Conservation (phyloP, 768 basidiomycete species). For the Tricholoma terreum region DNA sequence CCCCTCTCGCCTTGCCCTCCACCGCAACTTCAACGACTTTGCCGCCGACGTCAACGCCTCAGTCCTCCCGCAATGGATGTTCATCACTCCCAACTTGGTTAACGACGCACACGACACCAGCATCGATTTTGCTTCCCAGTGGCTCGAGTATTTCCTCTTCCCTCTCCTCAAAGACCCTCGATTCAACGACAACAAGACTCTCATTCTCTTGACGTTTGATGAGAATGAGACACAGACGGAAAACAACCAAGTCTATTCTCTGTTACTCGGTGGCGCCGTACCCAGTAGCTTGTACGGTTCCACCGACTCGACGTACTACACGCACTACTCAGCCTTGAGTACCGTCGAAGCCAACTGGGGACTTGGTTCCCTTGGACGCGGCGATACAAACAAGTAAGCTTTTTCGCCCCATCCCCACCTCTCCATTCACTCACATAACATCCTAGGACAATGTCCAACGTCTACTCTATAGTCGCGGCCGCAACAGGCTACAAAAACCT, state of each 20-base stretch:
- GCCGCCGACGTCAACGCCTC: conserved; percentile 49
- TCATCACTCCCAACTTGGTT: conserved; percentile 60
- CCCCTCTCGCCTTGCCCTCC: conserved; percentile 36
- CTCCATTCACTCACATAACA: background rate
- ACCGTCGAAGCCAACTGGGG: conserved; percentile 62
- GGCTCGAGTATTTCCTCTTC: conserved; percentile 48
- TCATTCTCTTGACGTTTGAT: conserved; percentile 63
- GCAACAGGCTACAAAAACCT: background rate
- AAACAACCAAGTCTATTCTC: conserved; percentile 46
- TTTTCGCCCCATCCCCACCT: background rate
- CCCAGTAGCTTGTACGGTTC: conserved; percentile 41
- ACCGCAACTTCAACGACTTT: conserved; percentile 64
- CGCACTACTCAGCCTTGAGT: conserved; percentile 56
- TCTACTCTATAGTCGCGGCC: background rate
- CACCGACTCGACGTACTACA: conserved; percentile 53
- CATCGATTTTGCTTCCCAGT: conserved; percentile 43
- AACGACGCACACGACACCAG: conserved; percentile 63
- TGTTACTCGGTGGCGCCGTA: conserved; percentile 43
- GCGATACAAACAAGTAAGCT: background rate
- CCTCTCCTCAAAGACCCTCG: conserved; percentile 46
- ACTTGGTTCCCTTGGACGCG: conserved; percentile 57
- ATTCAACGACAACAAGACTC: conserved; percentile 53
- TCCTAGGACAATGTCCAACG: background rate
- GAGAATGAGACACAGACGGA: conserved; percentile 41
- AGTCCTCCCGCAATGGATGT: conserved; percentile 56